Base-by-base conservation (phyloP, 2,329 filamentous ascomycete genomes). In the Byssochlamys sp. region DNA sequence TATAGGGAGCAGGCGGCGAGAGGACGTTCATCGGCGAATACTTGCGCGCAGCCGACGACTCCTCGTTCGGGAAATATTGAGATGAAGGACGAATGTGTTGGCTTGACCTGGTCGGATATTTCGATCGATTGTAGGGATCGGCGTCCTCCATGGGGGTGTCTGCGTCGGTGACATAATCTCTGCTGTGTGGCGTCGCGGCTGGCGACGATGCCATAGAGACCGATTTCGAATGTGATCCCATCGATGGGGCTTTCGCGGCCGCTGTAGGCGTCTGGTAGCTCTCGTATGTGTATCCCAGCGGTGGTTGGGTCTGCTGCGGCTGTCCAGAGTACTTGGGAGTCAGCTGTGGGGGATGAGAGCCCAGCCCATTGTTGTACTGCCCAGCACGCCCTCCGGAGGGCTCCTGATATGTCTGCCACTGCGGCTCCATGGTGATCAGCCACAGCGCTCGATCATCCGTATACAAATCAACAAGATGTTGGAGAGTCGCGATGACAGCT, bases 1-100 rank as follows among this genome's bases (percentile, higher is more conserved):
- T 82, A 75, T 95, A 95, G 33, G 90, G 86, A 57, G 89, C 87
- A 33, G 87, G 84, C 48, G 91, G 89, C 60, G 91, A 90, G 60
- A 95, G 78, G 14, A 85, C 83, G 72, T 96, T 92, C 91, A 96
- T 96, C 62, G 92, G 94, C 52, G 92, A 97, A 76, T 97, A 97
- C 70, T 91, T 85, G 72, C 95, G 89, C 59, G 91, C 89, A 58
- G 90, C 90, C 54, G 89, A 81, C 50, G 90, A 94, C 59, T 89
- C 85, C 68, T 92, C 86, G 63, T 86, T 85, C 54, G 86, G 78
- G 52, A 85, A 75, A 64, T 87, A 88, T 71, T 92, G 87, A 65
- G 90, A 84, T 61, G 83, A 90, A 59, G 84, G 79, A 65, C 92
- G 85, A 63, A 60, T 70, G 67, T 90, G 84, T 70, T 90, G 86